A percentile compares a stretch with the other conserved stretches of the same genome.
Conservation (phyloP, 306 rosid genomes). For the Quercus alba region DNA sequence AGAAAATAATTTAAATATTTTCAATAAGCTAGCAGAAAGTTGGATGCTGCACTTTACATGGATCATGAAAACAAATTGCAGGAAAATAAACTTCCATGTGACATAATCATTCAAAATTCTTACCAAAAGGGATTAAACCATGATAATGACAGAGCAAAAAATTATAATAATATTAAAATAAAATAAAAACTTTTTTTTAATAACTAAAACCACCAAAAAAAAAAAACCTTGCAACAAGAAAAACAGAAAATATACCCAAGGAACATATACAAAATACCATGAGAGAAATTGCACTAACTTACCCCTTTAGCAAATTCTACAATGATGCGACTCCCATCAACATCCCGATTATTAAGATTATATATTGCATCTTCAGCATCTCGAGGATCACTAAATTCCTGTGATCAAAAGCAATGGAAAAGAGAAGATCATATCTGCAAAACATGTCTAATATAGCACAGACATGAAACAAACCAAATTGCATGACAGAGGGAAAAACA, state of each 20-base stretch:
- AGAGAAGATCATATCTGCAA: constrained; percentile 17
- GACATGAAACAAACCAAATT: neutral
- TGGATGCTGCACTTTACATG: neutral
- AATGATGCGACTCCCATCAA: constrained; percentile 70
- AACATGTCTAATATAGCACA: constrained; percentile 7
- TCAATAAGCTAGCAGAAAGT: neutral
- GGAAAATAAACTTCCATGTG: neutral
- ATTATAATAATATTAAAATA: neutral
- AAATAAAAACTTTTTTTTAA: neutral
- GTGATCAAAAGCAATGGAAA: constrained; percentile 28
- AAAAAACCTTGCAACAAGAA: neutral
- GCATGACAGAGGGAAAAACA: neutral
- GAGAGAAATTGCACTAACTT: constrained; percentile 5
- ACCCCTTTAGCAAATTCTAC: constrained; percentile 86
- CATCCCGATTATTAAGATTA: constrained; percentile 69
- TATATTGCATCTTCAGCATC: constrained; percentile 92
- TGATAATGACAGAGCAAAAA: neutral
- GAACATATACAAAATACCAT: neutral
- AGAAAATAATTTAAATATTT: neutral
- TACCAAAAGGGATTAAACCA: neutral
- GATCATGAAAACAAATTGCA: neutral
- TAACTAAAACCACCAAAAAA: neutral
- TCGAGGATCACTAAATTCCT: constrained; percentile 81
- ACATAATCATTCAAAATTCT: neutral
- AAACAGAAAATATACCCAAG: neutral